Conservation (phyloP, 345 rosid species). For the Aegle marmelos region DNA sequence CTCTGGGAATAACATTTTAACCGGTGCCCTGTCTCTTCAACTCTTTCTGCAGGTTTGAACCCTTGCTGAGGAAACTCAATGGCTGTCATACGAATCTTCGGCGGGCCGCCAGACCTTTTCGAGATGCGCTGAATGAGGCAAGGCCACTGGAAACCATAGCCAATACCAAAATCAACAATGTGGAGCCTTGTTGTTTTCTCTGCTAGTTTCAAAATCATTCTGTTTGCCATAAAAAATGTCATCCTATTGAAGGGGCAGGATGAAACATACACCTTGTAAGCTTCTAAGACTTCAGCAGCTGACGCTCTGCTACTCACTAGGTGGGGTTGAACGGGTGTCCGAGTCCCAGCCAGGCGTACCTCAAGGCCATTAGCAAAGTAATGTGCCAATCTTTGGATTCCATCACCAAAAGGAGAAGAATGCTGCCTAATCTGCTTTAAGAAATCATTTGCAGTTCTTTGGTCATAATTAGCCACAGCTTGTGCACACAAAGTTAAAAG, state of each 20-base stretch:
- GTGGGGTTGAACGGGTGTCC: slow-evolving; percentile 31
- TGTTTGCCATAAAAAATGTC: slow-evolving; percentile 53
- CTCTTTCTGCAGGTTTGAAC: slow-evolving; percentile 68
- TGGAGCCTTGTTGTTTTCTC: slow-evolving; percentile 53
- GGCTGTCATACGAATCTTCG: slow-evolving; percentile 65
- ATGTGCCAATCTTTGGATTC: slow-evolving; percentile 63
- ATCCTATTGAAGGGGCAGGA: slow-evolving; percentile 59
- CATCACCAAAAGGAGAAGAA: slow-evolving; percentile 58
- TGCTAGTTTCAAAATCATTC: slow-evolving; percentile 43
- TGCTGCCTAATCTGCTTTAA: slow-evolving; percentile 63
- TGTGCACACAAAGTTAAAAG: slow-evolving; percentile 67
- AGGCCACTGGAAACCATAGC: slow-evolving; percentile 91
- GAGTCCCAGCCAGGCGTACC: slow-evolving; percentile 55
- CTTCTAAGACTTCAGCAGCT: slow-evolving; percentile 54
- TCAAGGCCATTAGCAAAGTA: slow-evolving; percentile 71
- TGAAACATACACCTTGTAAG: slow-evolving; percentile 48
- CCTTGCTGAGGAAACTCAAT: slow-evolving; percentile 85
- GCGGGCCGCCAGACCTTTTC: slow-evolving; percentile 42
- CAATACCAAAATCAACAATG: slow-evolving; percentile 77
- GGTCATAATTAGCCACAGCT: slow-evolving; percentile 62
- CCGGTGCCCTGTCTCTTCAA: slow-evolving; percentile 68
- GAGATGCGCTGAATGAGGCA: slow-evolving; percentile 67
- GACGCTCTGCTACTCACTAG: slow-evolving; percentile 26
- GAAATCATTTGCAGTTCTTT: slow-evolving; percentile 48
- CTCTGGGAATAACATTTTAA: slow-evolving; percentile 57